Base-by-base conservation (phyloP, 163 green algal genomes). In the Trebouxiophyceae sp. region DNA sequence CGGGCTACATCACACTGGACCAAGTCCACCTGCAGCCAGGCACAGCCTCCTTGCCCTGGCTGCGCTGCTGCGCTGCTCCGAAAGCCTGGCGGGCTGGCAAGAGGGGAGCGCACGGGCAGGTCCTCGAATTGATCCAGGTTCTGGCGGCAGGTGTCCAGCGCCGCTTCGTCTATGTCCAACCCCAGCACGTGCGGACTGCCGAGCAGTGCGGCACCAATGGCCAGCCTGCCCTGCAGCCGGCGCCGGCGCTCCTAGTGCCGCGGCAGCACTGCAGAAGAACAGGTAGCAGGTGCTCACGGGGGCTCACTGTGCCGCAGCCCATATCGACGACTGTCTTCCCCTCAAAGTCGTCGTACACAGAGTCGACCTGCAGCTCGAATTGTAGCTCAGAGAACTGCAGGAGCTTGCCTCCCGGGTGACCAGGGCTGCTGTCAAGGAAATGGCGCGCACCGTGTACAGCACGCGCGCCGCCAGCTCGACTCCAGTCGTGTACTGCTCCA, bases 401-500 rank as follows among this genome's bases (percentile, higher is more conserved):
- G n/a, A n/a, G n/a, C n/a, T n/a, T n/a, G n/a, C n/a, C n/a, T n/a
- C n/a, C n/a, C n/a, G n/a, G n/a, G n/a, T n/a, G n/a, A n/a, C n/a
- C n/a, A n/a, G n/a, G n/a, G n/a, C n/a, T n/a, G n/a, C n/a, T n/a
- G n/a, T n/a, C n/a, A n/a, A n/a, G n/a, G n/a, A n/a, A n/a, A n/a
- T n/a, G n/a, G n/a, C n/a, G n/a, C n/a, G 39, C 60, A 92, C 89
- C 32, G 82, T 89, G 67, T 87, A 93, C 0, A 97, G 77, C 76
- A 97, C 81, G 2, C 79, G 68, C 0, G 89, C 79, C 1, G 91
- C 91, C 1, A 97, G 73, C 50, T 96, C 76, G 1, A 91, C 62
- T 0, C 84, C 80, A 4, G 91, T 97, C 22, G 90, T 80, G 69
- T 97, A 97, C 78, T 97, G 91, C 79, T 97, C 91, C 56, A 97